Conservation (phyloP, 768 basidiomycete species). For the Termitomyces bulborhizus region DNA sequence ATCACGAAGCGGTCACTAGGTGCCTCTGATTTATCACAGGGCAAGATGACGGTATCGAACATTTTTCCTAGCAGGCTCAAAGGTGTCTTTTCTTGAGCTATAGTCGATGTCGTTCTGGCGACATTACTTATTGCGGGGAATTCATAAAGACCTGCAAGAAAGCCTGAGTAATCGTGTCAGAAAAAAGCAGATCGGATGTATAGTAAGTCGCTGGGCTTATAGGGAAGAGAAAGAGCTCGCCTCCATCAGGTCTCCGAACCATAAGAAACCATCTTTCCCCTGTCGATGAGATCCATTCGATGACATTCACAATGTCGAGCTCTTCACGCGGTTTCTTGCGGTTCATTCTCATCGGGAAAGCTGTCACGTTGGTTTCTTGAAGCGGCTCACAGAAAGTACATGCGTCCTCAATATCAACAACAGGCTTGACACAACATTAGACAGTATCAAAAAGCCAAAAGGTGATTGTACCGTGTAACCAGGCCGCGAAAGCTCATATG, state of each 20-base stretch:
- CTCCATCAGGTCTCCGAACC: constrained; percentile 76
- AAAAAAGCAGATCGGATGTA: constrained; percentile 1
- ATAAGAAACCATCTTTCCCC: constrained; percentile 63
- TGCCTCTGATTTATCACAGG: constrained; percentile 4
- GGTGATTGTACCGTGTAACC: constrained; percentile 1
- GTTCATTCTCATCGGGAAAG: constrained; percentile 84
- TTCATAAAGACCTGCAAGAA: constrained; percentile 86
- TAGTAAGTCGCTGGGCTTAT: constrained; percentile 4
- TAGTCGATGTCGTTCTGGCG: constrained; percentile 31
- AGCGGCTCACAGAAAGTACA: constrained; percentile 67
- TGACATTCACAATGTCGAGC: constrained; percentile 76
- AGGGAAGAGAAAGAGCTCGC: constrained; percentile 31
- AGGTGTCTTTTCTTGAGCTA: constrained; percentile 30
- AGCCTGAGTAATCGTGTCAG: constrained; percentile 42
- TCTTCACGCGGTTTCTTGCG: constrained; percentile 84
- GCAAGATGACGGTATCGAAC: constrained; percentile 25
- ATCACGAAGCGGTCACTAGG: constrained; percentile 23
- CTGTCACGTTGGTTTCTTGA: constrained; percentile 42
- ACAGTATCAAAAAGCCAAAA: neutral
- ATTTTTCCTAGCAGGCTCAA: constrained; percentile 38
- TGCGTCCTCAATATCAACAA: constrained; percentile 69
- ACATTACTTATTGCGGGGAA: constrained; percentile 69
- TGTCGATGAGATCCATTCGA: constrained; percentile 61
- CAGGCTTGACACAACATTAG: constrained; percentile 2
- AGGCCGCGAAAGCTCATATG: constrained; percentile 30